Base-by-base conservation (phyloP, 352 stramenopile genomes). In the Phytopythium delawarense region DNA sequence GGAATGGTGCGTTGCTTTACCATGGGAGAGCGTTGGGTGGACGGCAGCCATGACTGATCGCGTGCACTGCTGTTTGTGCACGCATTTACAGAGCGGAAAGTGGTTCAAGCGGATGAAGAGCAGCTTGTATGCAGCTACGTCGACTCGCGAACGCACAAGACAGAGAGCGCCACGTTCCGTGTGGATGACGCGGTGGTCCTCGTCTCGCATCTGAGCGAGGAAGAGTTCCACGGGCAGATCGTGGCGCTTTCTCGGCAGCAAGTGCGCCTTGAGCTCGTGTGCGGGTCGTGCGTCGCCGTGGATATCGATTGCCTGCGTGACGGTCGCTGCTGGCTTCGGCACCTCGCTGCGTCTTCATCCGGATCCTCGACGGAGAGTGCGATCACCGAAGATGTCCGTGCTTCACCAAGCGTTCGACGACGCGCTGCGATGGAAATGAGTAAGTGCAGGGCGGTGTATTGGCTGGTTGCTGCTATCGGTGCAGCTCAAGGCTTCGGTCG, bases 141-240 rank as follows among this genome's bases (percentile, higher is more conserved):
- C 18, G 42, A 48, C 9, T 20, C 2, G 45, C 7, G 34, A 34
- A n/a, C 18, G 2, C 13, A 56, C 20, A 9, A 21, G 20, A 51
- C 12, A 4, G 32, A 44, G 3, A 42, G 18, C 21, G 61, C 75
- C 18, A 71, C 63, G 13, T 88, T 84, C 61, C 30, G 37, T 32
- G 69, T 84, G n/a, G 63, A 70, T 1, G 80, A 92, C 61, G 64
- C 72, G 53, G 80, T 92, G 39, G 56, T 89, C 28, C 56, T 92
- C 20, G 62, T 55, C 40, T 90, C 80, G 2, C 58, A 40, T 16
- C 57, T 89, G 34, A 78, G 73, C 4, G 80, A 87, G 23, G 75
- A 89, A 57, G 79, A 88, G 50, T 84, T 92, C 25, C 62, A 86
- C 56, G 83, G 83, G 9, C 81, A 82, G 50, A 67, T 92, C 42